Base-by-base conservation (phyloP, 2,329 filamentous ascomycete species). In the Lasiodiplodia hormozganensis region DNA sequence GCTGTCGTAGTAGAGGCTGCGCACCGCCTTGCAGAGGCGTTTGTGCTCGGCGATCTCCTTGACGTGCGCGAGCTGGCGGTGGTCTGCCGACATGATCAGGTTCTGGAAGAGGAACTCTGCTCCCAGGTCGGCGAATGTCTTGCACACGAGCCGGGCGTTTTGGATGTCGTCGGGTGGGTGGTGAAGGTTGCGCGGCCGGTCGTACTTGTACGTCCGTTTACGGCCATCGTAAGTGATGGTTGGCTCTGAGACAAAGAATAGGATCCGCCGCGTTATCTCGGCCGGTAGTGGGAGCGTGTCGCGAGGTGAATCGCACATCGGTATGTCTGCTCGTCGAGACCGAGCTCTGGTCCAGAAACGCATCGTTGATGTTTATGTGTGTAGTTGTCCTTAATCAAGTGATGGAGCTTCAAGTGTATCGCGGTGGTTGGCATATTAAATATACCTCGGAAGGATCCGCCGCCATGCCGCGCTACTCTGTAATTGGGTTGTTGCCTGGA, bases 121-220 rank as follows among this genome's bases (percentile, higher is more conserved):
- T 10, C 49, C 64, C 21, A 58, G 25, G 10, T 40, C 64, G 16
- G 49, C 51, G 28, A 66, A 66, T 14, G 64, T 11, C 18, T 23
- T 54, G 64, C 64, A 66, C 14, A 57, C 64, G 18, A 66, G 64
- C 16, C 64, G 64, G 11, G 53, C 51, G 23, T 57, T 66, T 23
- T 57, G 1, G 16, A 66, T 66, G 38, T 54, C 25, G 11, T 21
- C 36, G 3, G 49, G 18, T 11, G 51, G 23, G 14, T 66, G 64
- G 16, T n/a, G 16, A 2, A 25, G 12, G 16, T 40, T 11, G 10
- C 64, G 36, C 2, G 16, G 64, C 21, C 18, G 34, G 2, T 16
- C 47, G 3, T 31, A 57, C 25, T 28, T 43, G 28, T 28, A 57
- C 8, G 8, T 31, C 21, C 40, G 23, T 25, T 21, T 16, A 11